Percentiles rank a stretch among this genome's conserved stretches.
These are phyloP conservation scores for Fonsecaea nubica DNA, from an alignment of 2,329 filamentous ascomycete genomes.

Conservation along the genomic window DNA sequence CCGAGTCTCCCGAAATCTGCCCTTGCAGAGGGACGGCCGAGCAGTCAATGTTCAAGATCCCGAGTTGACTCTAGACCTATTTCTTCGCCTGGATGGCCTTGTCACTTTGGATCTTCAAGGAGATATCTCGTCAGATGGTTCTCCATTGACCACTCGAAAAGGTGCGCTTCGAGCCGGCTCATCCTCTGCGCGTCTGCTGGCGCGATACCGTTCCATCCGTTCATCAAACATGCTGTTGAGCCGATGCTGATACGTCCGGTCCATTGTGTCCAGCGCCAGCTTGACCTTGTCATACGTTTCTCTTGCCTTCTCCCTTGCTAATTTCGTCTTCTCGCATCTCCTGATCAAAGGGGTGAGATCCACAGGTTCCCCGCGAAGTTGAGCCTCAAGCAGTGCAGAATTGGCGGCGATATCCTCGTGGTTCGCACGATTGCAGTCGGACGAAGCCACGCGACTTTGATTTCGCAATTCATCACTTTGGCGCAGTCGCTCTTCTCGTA, in stretches of 20 bases:
- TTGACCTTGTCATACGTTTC: conserved; percentile 18
- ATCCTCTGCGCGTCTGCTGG: conserved; percentile 4
- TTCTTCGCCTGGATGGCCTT: not conserved
- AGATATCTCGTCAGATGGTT: conserved; percentile 3
- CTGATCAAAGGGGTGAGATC: conserved; percentile 20
- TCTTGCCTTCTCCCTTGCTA: conserved; percentile 19
- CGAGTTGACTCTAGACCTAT: not conserved
- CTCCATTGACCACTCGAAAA: conserved; percentile 15
- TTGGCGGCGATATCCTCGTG: conserved; percentile 28
- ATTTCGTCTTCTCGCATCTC: conserved; percentile 23
- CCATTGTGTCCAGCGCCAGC: conserved; percentile 18
- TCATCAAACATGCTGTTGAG: conserved; percentile 20
- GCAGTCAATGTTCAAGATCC: not conserved
- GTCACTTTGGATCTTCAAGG: not conserved
- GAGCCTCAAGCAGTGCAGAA: conserved; percentile 19
- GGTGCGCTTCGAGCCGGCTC: conserved; percentile 14
- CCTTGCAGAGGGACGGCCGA: not conserved
- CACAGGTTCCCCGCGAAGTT: not conserved
- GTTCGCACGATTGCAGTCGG: conserved; percentile 10
- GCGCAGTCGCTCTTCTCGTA: conserved; percentile 21
- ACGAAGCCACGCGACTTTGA: conserved; percentile 12
- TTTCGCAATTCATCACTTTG: conserved; percentile 22
- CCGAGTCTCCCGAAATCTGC: not conserved
- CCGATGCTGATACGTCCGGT: conserved; percentile 13
- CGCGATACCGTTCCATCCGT: conserved; percentile 7